phyloP scores from a whole-genome alignment of 2,329 filamentous ascomycete genomes.

The Alternaria conjuncta region DNA sequence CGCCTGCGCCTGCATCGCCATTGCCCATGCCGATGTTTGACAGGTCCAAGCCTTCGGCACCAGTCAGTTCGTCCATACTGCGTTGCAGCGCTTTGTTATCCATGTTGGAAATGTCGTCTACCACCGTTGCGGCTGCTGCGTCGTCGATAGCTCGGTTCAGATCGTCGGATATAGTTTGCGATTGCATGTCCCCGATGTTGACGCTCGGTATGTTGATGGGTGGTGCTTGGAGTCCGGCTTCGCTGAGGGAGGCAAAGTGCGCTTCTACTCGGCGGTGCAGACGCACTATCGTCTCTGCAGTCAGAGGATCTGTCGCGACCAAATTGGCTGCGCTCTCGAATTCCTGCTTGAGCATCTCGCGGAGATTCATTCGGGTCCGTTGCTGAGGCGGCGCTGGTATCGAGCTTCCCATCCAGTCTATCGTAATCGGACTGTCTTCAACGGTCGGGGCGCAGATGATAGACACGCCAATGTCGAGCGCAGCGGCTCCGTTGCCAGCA shows the following conservation, averaged over 20 bases:
- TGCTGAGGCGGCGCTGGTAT: conserved; percentile 33
- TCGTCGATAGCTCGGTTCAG: conserved; percentile 47
- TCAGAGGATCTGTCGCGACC: conserved; percentile 62
- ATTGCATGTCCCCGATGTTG: conserved; percentile 35
- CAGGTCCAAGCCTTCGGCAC: conserved; percentile 37
- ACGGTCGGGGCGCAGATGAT: conserved; percentile 70
- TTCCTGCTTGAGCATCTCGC: conserved; percentile 65
- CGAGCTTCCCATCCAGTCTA: conserved; percentile 43
- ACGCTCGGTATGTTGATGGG: conserved; percentile 38
- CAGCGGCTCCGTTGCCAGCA: conserved; percentile 64
- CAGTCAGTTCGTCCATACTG: conserved; percentile 40
- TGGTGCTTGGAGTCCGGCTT: conserved; percentile 30
- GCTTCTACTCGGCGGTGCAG: conserved; percentile 69
- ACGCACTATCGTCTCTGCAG: conserved; percentile 68
- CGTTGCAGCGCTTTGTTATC: conserved; percentile 44
- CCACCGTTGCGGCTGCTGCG: conserved; percentile 41
- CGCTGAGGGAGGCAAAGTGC: conserved; percentile 56
- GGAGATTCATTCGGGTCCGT: conserved; percentile 60
- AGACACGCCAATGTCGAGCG: conserved; percentile 72
- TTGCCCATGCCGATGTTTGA: conserved; percentile 39
- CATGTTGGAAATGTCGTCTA: conserved; percentile 37
- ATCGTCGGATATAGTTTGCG: conserved; percentile 36
- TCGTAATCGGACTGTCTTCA: conserved; percentile 44
- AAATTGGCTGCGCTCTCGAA: conserved; percentile 65
- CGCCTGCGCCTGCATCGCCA: conserved; percentile 23